Conservation (phyloP, 176 grass and related monocot genomes). For the Dactylis glomerata region DNA sequence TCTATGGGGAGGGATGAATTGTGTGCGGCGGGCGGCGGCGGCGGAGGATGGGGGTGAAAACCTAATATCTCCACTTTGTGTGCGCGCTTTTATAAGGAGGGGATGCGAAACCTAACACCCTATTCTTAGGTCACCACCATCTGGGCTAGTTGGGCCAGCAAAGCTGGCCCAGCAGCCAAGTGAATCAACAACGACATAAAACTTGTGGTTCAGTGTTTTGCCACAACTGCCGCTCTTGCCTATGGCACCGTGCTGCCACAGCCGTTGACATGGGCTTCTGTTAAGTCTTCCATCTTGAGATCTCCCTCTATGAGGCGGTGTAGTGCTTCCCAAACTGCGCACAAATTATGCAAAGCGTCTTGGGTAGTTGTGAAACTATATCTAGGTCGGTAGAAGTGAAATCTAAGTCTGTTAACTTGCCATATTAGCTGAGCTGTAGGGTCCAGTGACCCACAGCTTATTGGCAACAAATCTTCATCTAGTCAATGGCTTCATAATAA, state of each 20-base stretch:
- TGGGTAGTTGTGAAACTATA: neutral
- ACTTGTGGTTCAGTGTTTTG: neutral
- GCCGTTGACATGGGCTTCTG: neutral
- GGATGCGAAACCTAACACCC: neutral
- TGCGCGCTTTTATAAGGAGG: constrained; percentile 3
- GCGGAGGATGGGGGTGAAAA: neutral
- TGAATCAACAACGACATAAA: neutral
- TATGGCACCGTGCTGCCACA: neutral
- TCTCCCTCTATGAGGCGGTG: neutral
- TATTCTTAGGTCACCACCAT: neutral
- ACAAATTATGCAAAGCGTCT: neutral
- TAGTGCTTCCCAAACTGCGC: neutral
- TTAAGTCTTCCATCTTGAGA: neutral
- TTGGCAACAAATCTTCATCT: neutral
- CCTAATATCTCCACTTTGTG: neutral
- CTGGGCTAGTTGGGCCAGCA: neutral
- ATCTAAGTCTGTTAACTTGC: neutral
- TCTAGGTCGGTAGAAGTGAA: neutral
- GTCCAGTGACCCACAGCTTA: neutral
- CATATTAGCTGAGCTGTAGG: neutral
- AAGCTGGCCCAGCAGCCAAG: neutral
- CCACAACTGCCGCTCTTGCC: neutral
- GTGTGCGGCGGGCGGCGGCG: neutral
- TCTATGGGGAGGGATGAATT: neutral
- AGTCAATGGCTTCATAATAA: neutral